Evolutionary conservation across 331 rosid species (phyloP), one percentile per base, ranked within the genome.

Genomic region (Saraca asoca): DNA sequence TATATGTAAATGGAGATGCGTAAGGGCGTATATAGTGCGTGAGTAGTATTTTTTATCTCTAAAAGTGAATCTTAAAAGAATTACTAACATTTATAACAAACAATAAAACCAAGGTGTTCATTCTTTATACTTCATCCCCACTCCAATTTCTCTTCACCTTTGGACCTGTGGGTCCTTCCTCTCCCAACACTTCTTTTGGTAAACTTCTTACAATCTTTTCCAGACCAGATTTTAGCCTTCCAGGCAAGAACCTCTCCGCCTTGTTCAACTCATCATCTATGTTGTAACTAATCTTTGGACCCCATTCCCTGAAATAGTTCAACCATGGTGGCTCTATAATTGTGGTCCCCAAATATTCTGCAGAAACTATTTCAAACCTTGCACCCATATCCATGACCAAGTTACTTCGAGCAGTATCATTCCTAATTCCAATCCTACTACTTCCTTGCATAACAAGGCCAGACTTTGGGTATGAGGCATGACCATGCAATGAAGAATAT

Each of bases 91-190:
- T 39, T 39, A 5, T 39, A 39, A 7, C 11, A 1, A 39, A 39
- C 10, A 39, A 39, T 39, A 39, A 0, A 8, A 39, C 43, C 43
- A 5, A 7, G 43, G 43, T 39, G 8, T 51, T 49, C 14, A 14
- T 9, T 49, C 9, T 5, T 59, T 9, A 60, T 5, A 11, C 71
- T 75, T 84, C 89, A 45, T 81, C 86, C 15, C 78, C 80, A 17
- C 2, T 56, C 89, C 86, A 84, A 38, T 20, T 78, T n/a, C 15
- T 61, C 66, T 84, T 81, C 70, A 78, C 7, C 66, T 78, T 84
- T 9, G 89, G 89, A 37, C 86, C 89, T 0, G 89, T 84, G 11
- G 89, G 86, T 7, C 89, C 86, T 51, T 84, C 84, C 59, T 84
- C 86, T 6, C 86, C 89, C 10, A 76, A 50, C 6, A 84, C 33